Evolutionary conservation across 176 grass and related monocot species (phyloP).

Genomic region (Triticum timopheevii): DNA sequence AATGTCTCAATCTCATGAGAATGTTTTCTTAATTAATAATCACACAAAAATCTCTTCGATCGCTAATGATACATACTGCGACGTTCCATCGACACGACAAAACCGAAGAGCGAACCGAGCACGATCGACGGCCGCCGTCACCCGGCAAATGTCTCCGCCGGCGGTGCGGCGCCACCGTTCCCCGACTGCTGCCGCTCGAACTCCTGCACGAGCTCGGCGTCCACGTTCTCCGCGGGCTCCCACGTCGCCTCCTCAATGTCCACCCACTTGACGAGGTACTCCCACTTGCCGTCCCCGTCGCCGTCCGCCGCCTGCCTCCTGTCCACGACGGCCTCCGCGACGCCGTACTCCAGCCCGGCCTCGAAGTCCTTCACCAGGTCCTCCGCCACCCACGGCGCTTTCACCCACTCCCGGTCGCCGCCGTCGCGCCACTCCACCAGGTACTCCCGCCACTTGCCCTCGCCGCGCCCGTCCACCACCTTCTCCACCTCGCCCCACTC

Average conservation of each 20-base stretch:
- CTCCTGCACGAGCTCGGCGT: conserved; percentile 78
- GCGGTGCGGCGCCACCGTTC: background rate
- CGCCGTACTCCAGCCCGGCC: conserved; percentile 84
- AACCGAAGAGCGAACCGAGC: background rate
- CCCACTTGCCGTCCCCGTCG: conserved; percentile 46
- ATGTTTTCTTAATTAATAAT: background rate
- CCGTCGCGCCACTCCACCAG: conserved; percentile 89
- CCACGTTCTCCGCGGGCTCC: conserved; percentile 90
- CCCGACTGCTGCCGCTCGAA: conserved; percentile 46
- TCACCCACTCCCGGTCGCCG: conserved; percentile 91
- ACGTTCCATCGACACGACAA: background rate
- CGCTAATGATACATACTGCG: conserved; percentile 2
- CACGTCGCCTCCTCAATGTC: conserved; percentile 80
- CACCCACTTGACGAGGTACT: conserved; percentile 97
- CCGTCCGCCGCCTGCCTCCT: conserved; percentile 44
- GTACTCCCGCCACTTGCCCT: conserved; percentile 80
- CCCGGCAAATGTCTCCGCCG: conserved; percentile 17
- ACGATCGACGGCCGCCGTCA: background rate
- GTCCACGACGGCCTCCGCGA: conserved; percentile 63
- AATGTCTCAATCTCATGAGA: background rate
- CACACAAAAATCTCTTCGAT: background rate
- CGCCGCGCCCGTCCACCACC: conserved; percentile 77
- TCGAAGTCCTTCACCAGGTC: conserved; percentile 83
- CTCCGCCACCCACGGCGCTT: conserved; percentile 73
- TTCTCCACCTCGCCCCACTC: conserved; percentile 93